phyloP scores from a whole-genome alignment of 2,329 filamentous ascomycete genomes.

The Cephalotrichum gorgonifer region DNA sequence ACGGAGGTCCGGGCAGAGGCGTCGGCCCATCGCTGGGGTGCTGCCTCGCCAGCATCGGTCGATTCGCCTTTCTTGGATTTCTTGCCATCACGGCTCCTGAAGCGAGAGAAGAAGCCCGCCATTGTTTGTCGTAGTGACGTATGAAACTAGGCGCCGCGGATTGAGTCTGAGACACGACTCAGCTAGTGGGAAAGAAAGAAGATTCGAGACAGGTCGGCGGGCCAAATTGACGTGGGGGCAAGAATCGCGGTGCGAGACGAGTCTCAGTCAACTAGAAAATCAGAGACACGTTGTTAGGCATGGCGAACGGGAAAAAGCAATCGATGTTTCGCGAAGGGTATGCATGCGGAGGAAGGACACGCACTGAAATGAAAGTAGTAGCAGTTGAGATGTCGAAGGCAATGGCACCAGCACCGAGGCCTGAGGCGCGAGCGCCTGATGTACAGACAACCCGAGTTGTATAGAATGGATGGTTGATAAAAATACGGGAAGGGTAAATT shows the following conservation, averaged over 20 bases:
- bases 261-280: neutral
- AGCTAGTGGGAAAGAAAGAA: neutral
- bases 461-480: neutral
- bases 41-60: constrained; percentile 38
- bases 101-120: constrained; percentile 49
- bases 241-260: too few species aligned
- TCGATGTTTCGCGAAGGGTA: too few species aligned
- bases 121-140: constrained; percentile 20
- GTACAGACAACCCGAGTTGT: neutral
- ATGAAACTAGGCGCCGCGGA: neutral
- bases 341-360: neutral
- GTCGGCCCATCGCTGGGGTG: constrained; percentile 72
- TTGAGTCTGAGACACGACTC: neutral
- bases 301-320: neutral
- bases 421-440: neutral
- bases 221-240: neutral
- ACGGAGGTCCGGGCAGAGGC: constrained; percentile 76
- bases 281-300: too few species aligned
- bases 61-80: constrained; percentile 55
- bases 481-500: neutral
- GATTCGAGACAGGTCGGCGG: neutral
- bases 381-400: neutral
- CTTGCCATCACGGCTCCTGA: constrained; percentile 67
- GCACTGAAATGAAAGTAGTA: neutral
- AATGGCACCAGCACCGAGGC: neutral